Percentiles rank a stretch among this genome's conserved stretches.
phyloP scores from a whole-genome alignment of 768 basidiomycete genomes.

The Leccinum boreale region DNA sequence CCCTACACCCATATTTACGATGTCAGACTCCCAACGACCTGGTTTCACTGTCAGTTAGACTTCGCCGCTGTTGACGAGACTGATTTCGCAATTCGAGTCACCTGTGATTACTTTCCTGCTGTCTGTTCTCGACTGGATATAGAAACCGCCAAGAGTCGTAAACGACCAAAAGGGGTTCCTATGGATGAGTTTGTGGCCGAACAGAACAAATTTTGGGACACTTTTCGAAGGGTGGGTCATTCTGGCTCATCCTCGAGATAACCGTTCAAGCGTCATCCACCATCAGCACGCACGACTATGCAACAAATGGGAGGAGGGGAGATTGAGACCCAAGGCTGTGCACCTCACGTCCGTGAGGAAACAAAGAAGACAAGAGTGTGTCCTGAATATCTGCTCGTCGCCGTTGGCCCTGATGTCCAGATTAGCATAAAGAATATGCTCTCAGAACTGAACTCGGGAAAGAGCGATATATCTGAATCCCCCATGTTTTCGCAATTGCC shows the following conservation, averaged over 20 bases:
- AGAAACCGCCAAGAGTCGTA: not conserved
- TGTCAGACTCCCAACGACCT: not conserved
- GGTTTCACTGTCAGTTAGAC: not conserved
- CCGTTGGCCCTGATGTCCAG: not conserved
- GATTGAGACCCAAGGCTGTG: not conserved
- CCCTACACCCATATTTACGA: not conserved
- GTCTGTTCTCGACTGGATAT: not conserved
- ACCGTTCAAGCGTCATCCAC: not conserved
- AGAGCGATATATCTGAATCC: too few species aligned
- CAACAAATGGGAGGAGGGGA: too few species aligned
- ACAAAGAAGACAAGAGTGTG: conserved; percentile 5
- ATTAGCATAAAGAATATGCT: conserved; percentile 4
- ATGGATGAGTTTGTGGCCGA: not conserved
- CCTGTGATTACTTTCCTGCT: accelerated
- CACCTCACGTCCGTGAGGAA: conserved; percentile 1
- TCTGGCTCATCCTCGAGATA: not conserved
- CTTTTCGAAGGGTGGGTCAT: conserved; percentile 3
- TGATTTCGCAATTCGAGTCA: not conserved
- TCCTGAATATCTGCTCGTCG: not conserved
- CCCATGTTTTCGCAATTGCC: not conserved
- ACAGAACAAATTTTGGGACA: not conserved
- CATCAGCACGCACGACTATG: conserved; percentile 8
- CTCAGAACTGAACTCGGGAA: not conserved
- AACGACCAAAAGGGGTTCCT: not conserved
- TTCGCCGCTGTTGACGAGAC: not conserved